A percentile compares a stretch with the other conserved stretches of the same genome.
Conservation (phyloP, 495 filamentous ascomycete genomes). For the Penicillium arizonense region DNA sequence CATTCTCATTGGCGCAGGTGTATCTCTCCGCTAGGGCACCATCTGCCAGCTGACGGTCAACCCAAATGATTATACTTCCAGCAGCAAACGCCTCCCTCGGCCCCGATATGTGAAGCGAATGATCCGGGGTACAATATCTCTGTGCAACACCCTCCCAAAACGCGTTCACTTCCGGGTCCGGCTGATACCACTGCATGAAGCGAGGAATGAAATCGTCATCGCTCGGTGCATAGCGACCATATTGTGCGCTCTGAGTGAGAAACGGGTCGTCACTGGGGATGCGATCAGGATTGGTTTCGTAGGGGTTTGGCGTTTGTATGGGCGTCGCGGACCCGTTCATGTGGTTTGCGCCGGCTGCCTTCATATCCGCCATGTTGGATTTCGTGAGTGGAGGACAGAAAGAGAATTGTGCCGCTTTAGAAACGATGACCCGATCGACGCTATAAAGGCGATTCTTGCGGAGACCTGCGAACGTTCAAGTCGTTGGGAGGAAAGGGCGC, state of each 20-base stretch:
- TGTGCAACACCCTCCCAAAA: constrained; percentile 39
- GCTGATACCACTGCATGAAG: constrained; percentile 34
- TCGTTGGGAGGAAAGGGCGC: constrained; percentile 12
- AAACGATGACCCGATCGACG: not conserved
- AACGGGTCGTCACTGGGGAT: constrained; percentile 40
- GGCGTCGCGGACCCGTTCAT: constrained; percentile 25
- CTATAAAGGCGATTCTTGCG: not conserved
- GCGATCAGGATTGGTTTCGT: constrained; percentile 34
- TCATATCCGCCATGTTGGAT: constrained; percentile 30
- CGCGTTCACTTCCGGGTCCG: constrained; percentile 26
- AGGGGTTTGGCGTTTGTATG: constrained; percentile 22
- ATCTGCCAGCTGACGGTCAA: constrained; percentile 30
- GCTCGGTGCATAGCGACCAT: constrained; percentile 43
- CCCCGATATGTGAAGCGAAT: constrained; percentile 35
- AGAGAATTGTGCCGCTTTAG: not conserved
- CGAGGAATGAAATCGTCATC: constrained; percentile 38
- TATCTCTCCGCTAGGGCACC: constrained; percentile 29
- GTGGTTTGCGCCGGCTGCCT: constrained; percentile 18
- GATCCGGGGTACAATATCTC: constrained; percentile 29
- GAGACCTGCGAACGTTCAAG: not conserved
- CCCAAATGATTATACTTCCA: constrained; percentile 39
- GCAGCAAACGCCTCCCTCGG: constrained; percentile 36
- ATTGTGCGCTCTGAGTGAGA: constrained; percentile 32
- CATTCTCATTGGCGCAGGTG: constrained; percentile 60
- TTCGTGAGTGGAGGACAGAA: not conserved